Percentiles rank a stretch among this genome's conserved stretches.
phyloP scores from a whole-genome alignment of 495 filamentous ascomycete genomes.

The Acidiella bohemica region DNA sequence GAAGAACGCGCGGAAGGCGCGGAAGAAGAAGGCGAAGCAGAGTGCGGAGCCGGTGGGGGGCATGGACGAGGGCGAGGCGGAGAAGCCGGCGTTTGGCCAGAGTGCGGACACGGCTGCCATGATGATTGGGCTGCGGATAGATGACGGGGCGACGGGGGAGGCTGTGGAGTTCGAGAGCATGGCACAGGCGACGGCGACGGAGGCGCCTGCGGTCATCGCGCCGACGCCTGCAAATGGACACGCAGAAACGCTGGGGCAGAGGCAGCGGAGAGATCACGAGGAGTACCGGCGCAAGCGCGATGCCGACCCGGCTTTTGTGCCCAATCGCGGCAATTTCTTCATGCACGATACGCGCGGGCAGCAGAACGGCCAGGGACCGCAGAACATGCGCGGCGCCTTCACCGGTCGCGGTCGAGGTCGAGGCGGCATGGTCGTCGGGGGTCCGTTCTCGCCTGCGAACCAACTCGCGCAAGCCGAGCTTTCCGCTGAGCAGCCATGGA shows the following conservation, averaged over 20 bases:
- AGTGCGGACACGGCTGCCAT: conserved; percentile 71
- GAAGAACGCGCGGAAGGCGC: neutral
- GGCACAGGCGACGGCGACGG: conserved; percentile 13
- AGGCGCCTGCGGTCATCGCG: conserved; percentile 8
- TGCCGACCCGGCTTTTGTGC: conserved; percentile 85
- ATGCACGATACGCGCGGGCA: conserved; percentile 55
- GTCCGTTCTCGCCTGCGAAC: conserved; percentile 43
- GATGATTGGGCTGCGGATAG: conserved; percentile 66
- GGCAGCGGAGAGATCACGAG: conserved; percentile 72
- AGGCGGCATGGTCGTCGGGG: conserved; percentile 37
- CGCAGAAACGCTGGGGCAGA: conserved; percentile 45
- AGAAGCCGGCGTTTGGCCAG: conserved; percentile 21
- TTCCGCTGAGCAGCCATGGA: conserved; percentile 62
- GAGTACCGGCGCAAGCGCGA: conserved; percentile 78
- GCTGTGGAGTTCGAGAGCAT: conserved; percentile 57
- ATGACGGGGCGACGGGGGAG: conserved; percentile 36
- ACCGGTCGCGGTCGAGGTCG: conserved; percentile 42
- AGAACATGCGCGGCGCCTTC: conserved; percentile 3
- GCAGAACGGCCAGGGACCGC: conserved; percentile 3
- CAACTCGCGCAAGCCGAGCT: conserved; percentile 38
- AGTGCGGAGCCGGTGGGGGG: neutral
- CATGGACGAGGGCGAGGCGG: conserved; percentile 3
- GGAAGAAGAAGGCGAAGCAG: conserved; percentile 19
- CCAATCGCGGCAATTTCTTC: conserved; percentile 90
- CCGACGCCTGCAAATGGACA: conserved; percentile 11